Base-by-base conservation (phyloP, 257 asterid genomes). In the Solanum sparsipilum region DNA sequence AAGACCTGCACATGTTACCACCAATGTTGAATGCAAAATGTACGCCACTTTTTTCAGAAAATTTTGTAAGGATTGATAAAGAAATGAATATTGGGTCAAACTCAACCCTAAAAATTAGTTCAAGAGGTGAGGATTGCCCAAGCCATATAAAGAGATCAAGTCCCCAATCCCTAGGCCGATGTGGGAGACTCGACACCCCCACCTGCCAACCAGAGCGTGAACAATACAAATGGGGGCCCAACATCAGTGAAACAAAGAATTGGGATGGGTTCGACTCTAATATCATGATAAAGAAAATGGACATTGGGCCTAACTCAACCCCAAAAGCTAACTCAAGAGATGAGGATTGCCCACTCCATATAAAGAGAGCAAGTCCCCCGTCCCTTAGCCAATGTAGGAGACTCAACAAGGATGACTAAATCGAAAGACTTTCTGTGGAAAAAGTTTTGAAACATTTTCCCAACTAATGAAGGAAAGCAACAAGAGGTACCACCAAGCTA, bases 1-100 rank as follows among this genome's bases (percentile, higher is more conserved):
- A 29, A 67, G 36, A 48, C 84, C 96, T 94, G 93, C 92, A 90
- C 86, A 82, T 35, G 87, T 48, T 63, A 52, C 36, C 65, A 48
- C 25, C 73, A 34, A 58, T 11, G 15, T 12, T 36, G 20, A 16
- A 39, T 71, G 67, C 86, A 70, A 79, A 71, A 56, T 46, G 39
- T 16, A 32, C 32, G 0, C 21, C 5, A 29, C 18, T 3, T 7
- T 18, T 60, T 18, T 18, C 38, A 13, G 13, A 32, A 27, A 81
- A 16, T 16, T 29, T 16, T 81, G 16, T 46, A 27, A 79, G 41
- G 65, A 41, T 78, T 18, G 41, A 72, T 72, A 32, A 72, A 72
- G 44, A 72, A 72, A 72, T 32, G 44, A 72, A 72, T 32, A 8
- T 71, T 71, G 41, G 41, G 25, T 7, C 25, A 71, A 71, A 71